Percentiles rank a stretch among this genome's conserved stretches.
These are phyloP conservation scores for Ambrosia artemisiifolia DNA, from an alignment of 129 eudicot species.

Conservation along the genomic window DNA sequence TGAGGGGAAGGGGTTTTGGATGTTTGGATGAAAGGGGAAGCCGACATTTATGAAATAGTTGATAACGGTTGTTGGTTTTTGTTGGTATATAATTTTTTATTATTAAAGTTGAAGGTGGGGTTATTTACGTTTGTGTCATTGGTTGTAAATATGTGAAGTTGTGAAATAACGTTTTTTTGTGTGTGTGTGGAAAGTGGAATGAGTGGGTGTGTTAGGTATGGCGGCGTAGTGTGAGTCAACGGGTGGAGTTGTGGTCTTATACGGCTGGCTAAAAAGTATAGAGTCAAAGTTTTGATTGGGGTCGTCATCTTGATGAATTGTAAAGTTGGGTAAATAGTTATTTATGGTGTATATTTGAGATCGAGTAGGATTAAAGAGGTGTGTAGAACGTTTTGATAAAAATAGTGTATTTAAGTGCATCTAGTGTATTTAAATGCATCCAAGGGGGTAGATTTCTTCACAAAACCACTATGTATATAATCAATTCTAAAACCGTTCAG, in stretches of 20 bases:
- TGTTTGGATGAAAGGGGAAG: not conserved
- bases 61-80: not conserved
- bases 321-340: too few relatives aligned
- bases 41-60: conserved; percentile 26
- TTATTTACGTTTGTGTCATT: conserved; percentile 25
- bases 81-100: too few relatives aligned
- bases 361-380: too few relatives aligned
- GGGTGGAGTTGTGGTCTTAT: conserved; percentile 15
- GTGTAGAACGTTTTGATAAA: too few relatives aligned
- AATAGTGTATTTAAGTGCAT: too few relatives aligned
- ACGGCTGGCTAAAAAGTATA: conserved; percentile 4
- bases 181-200: not conserved
- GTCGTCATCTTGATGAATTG: not conserved
- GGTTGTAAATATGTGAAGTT: not conserved
- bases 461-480: too few relatives aligned
- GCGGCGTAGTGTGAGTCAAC: conserved; percentile 13
- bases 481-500: too few relatives aligned
- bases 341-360: too few relatives aligned
- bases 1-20: not conserved
- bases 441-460: too few relatives aligned
- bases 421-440: too few relatives aligned
- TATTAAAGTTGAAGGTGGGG: not conserved
- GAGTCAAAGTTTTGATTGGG: conserved; percentile 3
- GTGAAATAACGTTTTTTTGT: not conserved
- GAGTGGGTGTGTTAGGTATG: conserved; percentile 9